These are phyloP conservation scores for Hemisphaericaspora nanyangensis DNA, from an alignment of 805 yeast species.

Conservation along the genomic window DNA sequence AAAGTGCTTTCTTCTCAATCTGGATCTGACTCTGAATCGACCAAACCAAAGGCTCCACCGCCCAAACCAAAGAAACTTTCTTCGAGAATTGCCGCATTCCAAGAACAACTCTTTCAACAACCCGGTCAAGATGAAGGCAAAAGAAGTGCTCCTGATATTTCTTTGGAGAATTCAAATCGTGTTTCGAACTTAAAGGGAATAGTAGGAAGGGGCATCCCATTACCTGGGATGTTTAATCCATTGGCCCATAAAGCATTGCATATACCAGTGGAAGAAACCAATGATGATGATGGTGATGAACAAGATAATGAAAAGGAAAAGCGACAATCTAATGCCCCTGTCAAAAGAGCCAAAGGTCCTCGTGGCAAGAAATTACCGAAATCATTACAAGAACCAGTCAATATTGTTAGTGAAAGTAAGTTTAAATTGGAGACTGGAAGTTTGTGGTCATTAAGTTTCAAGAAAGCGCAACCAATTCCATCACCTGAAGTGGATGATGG, in stretches of 20 bases:
- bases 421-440: constrained; percentile 29
- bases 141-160: neutral
- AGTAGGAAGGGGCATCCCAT: constrained; percentile 46
- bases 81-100: constrained; percentile 76
- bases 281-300: constrained; percentile 11
- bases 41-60: constrained; percentile 43
- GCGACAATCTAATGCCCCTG: constrained; percentile 18
- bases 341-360: constrained; percentile 67
- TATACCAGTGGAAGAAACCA: constrained; percentile 2
- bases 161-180: constrained; percentile 1
- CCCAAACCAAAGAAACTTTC: constrained; percentile 76
- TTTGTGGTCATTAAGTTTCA: constrained; percentile 29
- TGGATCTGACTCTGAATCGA: neutral
- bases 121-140: neutral
- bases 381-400: constrained; percentile 42
- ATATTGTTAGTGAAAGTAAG: constrained; percentile 30
- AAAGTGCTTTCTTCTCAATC: neutral
- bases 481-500: too few species aligned
- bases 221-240: constrained; percentile 54
- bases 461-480: constrained; percentile 1
- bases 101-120: constrained; percentile 57
- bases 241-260: neutral
- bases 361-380: constrained; percentile 67
- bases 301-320: constrained; percentile 11
- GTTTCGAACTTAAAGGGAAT: constrained; percentile 53